These are phyloP conservation scores for Dictyostelium firmibasis DNA, from an alignment of 78 protist genomes.

Conservation along the genomic window DNA sequence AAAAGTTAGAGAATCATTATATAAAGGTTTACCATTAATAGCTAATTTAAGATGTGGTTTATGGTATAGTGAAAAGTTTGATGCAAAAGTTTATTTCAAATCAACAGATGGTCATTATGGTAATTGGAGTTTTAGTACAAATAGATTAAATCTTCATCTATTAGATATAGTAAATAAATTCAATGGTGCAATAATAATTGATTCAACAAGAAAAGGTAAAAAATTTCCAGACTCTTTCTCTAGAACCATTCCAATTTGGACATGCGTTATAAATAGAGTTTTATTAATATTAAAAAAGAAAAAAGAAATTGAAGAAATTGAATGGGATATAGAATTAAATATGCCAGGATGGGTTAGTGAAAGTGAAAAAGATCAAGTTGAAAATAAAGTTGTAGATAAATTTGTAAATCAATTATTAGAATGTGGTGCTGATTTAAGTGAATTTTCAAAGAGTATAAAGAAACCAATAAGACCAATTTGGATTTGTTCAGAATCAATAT, in stretches of 20 bases:
- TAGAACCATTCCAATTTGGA: conserved; percentile 82
- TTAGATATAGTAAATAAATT: background rate
- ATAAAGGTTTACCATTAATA: conserved; percentile 15
- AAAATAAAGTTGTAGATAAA: conserved; percentile 24
- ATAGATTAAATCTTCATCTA: conserved; percentile 52
- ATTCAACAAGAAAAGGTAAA: conserved; percentile 82
- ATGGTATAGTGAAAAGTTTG: conserved; percentile 58
- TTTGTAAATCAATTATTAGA: background rate
- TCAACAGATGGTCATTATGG: conserved; percentile 88
- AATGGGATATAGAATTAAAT: conserved; percentile 13
- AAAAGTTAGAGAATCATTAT: background rate
- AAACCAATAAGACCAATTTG: conserved; percentile 73
- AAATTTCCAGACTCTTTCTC: conserved; percentile 76
- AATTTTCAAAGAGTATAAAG: background rate
- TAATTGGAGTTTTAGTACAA: conserved; percentile 63
- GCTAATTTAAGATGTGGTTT: conserved; percentile 80
- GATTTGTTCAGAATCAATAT: conserved; percentile 12
- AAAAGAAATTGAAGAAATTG: background rate
- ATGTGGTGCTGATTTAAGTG: conserved; percentile 10
- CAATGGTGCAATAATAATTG: conserved; percentile 37
- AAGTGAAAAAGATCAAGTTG: conserved; percentile 36
- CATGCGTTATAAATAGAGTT: conserved; percentile 33
- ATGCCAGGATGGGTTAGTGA: conserved; percentile 48
- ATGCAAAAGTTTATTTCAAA: conserved; percentile 60
- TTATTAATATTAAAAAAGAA: background rate